phyloP scores from a whole-genome alignment of 352 stramenopile genomes.

The Globisporangium cederbergense region DNA sequence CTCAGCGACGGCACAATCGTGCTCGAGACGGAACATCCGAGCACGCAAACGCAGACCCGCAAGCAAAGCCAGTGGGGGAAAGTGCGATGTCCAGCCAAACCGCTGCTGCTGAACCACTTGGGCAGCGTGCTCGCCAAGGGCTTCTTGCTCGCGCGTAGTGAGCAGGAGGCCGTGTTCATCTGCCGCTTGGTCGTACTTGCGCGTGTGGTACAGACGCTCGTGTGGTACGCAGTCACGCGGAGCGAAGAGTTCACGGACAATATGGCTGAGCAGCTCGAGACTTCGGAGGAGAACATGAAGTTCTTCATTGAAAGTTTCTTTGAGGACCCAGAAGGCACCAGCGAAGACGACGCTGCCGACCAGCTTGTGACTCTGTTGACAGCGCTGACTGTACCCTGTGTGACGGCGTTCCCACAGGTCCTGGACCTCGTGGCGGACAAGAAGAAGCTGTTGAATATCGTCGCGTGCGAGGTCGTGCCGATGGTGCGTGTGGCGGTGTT shows the following conservation, averaged over 20 bases:
- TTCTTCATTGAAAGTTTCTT: constrained; percentile 56
- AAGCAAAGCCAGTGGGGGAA: constrained; percentile 86
- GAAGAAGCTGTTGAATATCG: constrained; percentile 63
- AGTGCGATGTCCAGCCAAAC: constrained; percentile 72
- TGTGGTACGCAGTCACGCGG: constrained; percentile 71
- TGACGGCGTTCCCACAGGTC: constrained; percentile 23
- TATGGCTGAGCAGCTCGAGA: constrained; percentile 55
- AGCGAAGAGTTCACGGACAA: constrained; percentile 54
- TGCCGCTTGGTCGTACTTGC: constrained; percentile 64
- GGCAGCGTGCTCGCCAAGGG: constrained; percentile 72
- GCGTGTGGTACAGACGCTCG: constrained; percentile 64
- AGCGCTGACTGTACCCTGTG: constrained; percentile 26
- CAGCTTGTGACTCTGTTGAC: constrained; percentile 31
- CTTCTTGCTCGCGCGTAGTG: constrained; percentile 52
- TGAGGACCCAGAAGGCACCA: constrained; percentile 16
- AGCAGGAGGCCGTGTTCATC: constrained; percentile 57
- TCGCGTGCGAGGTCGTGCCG: constrained; percentile 70
- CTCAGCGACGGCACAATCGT: constrained; percentile 59
- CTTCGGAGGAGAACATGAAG: constrained; percentile 49
- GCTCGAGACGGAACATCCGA: constrained; percentile 73
- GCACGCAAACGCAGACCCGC: constrained; percentile 81
- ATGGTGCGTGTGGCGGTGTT: constrained; percentile 70
- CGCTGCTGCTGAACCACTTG: constrained; percentile 68
- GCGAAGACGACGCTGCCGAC: constrained; percentile 23
- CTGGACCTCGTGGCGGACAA: constrained; percentile 29